These are phyloP conservation scores for Smallanthus sonchifolius DNA, from an alignment of 129 eudicot genomes.

Conservation along the genomic window DNA sequence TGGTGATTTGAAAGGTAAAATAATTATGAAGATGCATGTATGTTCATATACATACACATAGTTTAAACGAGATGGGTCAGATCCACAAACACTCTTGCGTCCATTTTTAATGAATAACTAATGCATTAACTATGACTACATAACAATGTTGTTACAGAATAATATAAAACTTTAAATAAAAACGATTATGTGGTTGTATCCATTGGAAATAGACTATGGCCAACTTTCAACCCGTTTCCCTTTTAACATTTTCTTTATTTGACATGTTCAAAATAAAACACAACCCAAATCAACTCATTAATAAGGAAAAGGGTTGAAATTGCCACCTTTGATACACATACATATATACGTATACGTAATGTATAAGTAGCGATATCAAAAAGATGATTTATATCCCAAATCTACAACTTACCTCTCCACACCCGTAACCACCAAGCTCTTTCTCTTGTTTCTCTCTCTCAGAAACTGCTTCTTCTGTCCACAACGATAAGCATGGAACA, in stretches of 20 bases:
- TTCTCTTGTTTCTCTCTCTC: conserved; percentile 77
- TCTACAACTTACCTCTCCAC: conserved; percentile 61
- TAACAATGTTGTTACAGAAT: neutral
- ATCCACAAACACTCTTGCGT: neutral
- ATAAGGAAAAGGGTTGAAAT: neutral
- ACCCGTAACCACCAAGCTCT: conserved; percentile 81
- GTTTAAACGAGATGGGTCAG: too few species aligned
- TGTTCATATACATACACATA: too few species aligned
- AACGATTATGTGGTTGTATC: neutral
- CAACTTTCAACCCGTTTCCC: neutral
- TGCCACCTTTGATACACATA: neutral
- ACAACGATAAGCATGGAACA: conserved; percentile 61
- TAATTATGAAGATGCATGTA: neutral
- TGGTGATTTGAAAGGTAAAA: neutral
- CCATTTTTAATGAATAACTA: neutral
- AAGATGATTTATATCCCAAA: neutral
- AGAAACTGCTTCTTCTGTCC: conserved; percentile 83
- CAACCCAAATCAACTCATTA: neutral
- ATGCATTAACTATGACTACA: neutral
- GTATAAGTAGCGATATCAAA: neutral
- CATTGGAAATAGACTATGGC: neutral
- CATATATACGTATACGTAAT: neutral
- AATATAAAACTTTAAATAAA: neutral
- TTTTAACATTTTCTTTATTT: neutral
- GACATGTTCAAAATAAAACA: neutral